Conservation (phyloP, 2,329 filamentous ascomycete genomes). For the Fusarium secorum region DNA sequence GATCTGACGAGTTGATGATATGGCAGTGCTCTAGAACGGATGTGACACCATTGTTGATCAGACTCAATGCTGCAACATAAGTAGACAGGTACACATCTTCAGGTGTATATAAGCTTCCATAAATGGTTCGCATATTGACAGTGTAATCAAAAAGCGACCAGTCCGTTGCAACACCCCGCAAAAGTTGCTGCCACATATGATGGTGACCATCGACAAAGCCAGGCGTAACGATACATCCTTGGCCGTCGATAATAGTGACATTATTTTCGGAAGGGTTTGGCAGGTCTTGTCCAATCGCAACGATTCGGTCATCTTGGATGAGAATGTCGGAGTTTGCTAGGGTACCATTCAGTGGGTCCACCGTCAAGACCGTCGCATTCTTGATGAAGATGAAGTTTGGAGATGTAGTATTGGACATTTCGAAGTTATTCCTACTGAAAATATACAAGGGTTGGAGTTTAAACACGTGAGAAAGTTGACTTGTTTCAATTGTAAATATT, state of each 20-base stretch:
- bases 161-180: neutral
- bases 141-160: neutral
- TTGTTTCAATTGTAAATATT: neutral
- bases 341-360: neutral
- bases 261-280: neutral
- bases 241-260: neutral
- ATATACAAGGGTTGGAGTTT: too few species aligned
- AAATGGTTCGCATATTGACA: neutral
- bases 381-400: neutral
- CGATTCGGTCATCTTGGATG: neutral
- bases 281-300: neutral
- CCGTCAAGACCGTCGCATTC: neutral
- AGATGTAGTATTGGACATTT: neutral
- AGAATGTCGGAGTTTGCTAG: neutral
- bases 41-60: neutral
- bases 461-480: fast-evolving
- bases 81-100: neutral
- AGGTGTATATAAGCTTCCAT: neutral
- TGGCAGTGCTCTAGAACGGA: neutral
- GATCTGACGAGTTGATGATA: neutral
- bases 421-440: neutral
- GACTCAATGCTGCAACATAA: neutral
- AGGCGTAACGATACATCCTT: neutral
- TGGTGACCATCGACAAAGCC: neutral
- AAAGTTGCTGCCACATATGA: neutral